Evolutionary conservation across 2,329 filamentous ascomycete genomes (phyloP), one percentile per base, ranked within the genome.

Genomic region (Arachnopeziza araneosa): DNA sequence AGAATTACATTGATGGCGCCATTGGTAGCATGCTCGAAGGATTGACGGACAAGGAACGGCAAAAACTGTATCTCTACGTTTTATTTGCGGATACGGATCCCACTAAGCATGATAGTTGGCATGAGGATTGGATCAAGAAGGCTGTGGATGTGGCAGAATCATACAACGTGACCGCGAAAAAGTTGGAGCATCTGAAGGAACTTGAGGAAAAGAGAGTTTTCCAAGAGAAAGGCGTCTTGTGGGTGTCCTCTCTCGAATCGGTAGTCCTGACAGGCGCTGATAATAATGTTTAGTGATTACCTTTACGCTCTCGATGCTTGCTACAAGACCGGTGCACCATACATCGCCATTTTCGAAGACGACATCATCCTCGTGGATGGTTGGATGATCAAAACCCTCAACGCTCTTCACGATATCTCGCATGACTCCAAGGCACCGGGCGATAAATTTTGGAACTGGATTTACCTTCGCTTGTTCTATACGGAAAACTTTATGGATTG

Each of bases 381-480:
- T 1, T 60, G 58, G 58, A 57, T 57, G 49, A 32, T 50, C 48
- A 24, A 36, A 24, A 60, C 50, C 21, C 49, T 24, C n/a, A 52
- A 49, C 23, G 58, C 21, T 7, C 26, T 60, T n/a, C 30, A 54
- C 19, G 58, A 52, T 21, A 44, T 44, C 17, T 5, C 36, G 6
- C 36, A 17, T 14, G 4, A 44, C 5, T 44, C 36, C 5, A 44
- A 44, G 12, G 12, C 36, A 44, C 36, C 36, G 6, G 12, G 12
- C 6, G 36, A 44, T 19, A 14, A 44, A 19, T 44, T 44, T 14
- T 44, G 36, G 36, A 44, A 44, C 36, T 44, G 36, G 36, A 44
- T 57, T 50, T 60, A 60, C 50, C 30, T 60, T 2, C 54, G 58
- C 14, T 54, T 60, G 7, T 60, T 60, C 24, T 60, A 54, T n/a